phyloP scores from a whole-genome alignment of 78 protist genomes.

The Isochrysis galbana region DNA sequence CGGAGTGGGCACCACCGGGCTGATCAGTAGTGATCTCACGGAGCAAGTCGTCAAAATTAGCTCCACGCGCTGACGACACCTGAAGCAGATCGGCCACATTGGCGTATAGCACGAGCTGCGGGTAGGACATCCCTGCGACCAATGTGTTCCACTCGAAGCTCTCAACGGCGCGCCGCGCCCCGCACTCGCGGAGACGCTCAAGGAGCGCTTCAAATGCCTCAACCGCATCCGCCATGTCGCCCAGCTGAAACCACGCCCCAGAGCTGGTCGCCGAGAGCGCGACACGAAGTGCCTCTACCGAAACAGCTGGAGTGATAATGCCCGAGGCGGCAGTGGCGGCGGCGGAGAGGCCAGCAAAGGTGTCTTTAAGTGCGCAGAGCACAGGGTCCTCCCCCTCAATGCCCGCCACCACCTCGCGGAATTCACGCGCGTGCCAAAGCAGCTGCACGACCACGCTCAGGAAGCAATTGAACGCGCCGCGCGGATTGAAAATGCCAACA shows the following conservation, averaged over 20 bases:
- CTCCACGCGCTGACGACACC: no score
- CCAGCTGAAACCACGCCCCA: background rate
- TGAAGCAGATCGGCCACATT: background rate
- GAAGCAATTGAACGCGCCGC: conserved; percentile 6
- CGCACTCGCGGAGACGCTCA: background rate
- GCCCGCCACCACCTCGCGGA: background rate
- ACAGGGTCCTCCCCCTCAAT: background rate
- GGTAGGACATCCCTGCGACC: background rate
- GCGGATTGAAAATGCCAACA: background rate
- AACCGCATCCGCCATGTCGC: conserved; percentile 1
- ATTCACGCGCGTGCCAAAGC: background rate
- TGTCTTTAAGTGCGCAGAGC: background rate
- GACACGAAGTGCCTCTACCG: background rate
- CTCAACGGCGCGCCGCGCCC: background rate
- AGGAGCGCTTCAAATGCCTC: conserved; percentile 3
- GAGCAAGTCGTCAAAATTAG: no score
- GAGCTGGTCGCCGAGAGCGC: background rate
- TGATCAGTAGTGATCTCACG: no score
- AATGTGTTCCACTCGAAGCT: background rate
- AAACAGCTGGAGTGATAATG: background rate
- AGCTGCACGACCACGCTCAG: background rate
- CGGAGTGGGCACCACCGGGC: no score
- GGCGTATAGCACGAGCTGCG: background rate
- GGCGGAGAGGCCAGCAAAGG: background rate
- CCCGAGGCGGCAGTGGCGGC: background rate